Evolutionary conservation across 1,284 basidiomycete species (phyloP), one percentile per base, ranked within the genome.

Genomic region (Moniliella sp.): DNA sequence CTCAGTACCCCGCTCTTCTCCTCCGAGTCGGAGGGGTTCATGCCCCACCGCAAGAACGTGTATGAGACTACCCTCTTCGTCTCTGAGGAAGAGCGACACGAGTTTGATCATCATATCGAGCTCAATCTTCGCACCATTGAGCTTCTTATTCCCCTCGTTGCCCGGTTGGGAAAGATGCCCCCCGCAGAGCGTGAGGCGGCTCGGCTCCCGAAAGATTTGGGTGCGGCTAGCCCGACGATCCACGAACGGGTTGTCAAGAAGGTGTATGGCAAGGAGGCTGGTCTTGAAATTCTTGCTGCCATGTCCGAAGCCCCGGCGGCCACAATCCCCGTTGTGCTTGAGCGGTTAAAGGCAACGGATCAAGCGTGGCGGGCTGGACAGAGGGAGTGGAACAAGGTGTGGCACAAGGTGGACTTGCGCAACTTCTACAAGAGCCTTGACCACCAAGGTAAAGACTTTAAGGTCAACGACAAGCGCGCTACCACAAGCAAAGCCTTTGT

Each of bases 1-100:
- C 81, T 94, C 16, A 93, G 84, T 13, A 84, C 94, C 61, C 88
- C 88, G 1, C 88, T 82, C 0, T 93, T 82, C 82, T 81, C 81
- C 12, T 75, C 77, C 15, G 93, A 91, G 40, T 88, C 94, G 51
- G 82, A 91, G 47, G 72, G 79, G 1, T 94, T 94, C 64, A 72
- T 83, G 37, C 73, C 86, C 4, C 83, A 93, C 64, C 88, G 88
- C 69, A 94, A 94, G 67, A 99, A 93, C 61, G 71, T 75, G 2
- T 94, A 81, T 61, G 91, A 97, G 63, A 88, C 94, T 53, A 80
- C 81, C 0, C 69, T 97, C 35, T 86, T 97, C 65, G 81, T 81
- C 61, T 79, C 80, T 46, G 91, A 99, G 62, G 91, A 99, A 61
- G 91, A 99, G 61, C 74, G 91, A 15, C 83, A 94, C 65, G 91